A percentile compares a stretch with the other conserved stretches of the same genome.
Evolutionary conservation across 2,329 filamentous ascomycete species (phyloP).

Genomic region (Microthyrium microscopicum): DNA sequence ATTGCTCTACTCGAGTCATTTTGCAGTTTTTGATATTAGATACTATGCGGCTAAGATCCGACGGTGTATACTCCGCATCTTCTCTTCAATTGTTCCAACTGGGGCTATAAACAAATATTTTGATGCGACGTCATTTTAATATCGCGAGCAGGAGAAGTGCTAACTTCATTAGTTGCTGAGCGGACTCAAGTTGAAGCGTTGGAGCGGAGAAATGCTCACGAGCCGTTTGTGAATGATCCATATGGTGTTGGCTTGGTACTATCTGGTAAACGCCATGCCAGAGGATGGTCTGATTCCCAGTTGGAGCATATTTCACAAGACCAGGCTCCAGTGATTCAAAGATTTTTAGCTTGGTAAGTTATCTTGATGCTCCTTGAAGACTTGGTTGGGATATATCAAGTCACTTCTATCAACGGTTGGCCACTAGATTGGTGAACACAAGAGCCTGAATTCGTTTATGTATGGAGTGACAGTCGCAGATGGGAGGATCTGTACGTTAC

Average conservation of each 20-base stretch:
- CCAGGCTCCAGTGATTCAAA: neutral
- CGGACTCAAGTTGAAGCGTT: constrained; percentile 1
- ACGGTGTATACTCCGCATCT: neutral
- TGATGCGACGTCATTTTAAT: neutral
- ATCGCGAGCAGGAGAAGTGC: neutral
- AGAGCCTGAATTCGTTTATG: no score
- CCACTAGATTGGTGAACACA: no score
- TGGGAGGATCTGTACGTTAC: no score
- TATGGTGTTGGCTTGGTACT: constrained; percentile 3
- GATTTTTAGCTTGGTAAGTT: constrained; percentile 3
- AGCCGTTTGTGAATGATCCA: constrained; percentile 2
- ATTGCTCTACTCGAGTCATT: no score
- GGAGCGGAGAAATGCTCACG: constrained; percentile 5
- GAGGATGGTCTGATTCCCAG: constrained; percentile 5
- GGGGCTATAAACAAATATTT: neutral
- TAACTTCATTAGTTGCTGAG: neutral
- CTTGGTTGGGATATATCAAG: no score
- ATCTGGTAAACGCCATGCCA: neutral
- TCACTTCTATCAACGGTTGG: no score
- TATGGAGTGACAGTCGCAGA: no score
- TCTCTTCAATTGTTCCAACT: neutral
- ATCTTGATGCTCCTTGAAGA: no score
- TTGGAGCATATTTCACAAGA: neutral
- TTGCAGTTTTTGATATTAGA: constrained; percentile 1
- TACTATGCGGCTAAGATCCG: neutral